phyloP scores from a whole-genome alignment of 805 yeast species.

The Metschnikowia aberdeeniae region DNA sequence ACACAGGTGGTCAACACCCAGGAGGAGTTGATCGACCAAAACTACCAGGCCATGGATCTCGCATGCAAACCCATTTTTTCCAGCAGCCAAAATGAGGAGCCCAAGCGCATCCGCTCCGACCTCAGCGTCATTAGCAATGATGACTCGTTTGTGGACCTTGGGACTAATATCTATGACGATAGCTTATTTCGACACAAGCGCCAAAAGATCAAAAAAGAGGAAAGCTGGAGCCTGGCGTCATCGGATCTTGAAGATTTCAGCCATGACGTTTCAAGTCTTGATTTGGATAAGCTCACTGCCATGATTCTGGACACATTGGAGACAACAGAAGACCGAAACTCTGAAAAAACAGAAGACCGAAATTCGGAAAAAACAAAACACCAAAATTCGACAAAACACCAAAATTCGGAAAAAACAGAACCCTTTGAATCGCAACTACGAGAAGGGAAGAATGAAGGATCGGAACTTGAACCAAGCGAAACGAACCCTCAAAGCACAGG shows the following conservation, averaged over 20 bases:
- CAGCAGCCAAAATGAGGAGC: conserved; percentile 17
- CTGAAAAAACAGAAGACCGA: too few species aligned
- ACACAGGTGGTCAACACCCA: conserved; percentile 34
- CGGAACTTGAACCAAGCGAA: too few species aligned
- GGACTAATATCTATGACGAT: conserved; percentile 22
- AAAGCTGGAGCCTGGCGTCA: conserved; percentile 9
- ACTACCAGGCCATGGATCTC: conserved; percentile 10
- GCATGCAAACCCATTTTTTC: conserved; percentile 16
- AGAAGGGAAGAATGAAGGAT: too few species aligned
- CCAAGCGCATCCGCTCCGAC: conserved; percentile 5
- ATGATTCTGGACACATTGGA: neutral
- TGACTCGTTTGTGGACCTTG: conserved; percentile 17
- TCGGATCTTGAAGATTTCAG: conserved; percentile 24
- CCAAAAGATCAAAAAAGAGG: conserved; percentile 1
- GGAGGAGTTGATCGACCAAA: conserved; percentile 17
- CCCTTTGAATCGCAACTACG: too few species aligned
- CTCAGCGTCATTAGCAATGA: conserved; percentile 6
- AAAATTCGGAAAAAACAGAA: too few species aligned
- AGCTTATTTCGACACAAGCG: conserved; percentile 24
- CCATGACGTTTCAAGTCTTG: conserved; percentile 10
- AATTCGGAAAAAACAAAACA: too few species aligned
- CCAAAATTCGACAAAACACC: too few species aligned
- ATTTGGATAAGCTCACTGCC: conserved; percentile 6
- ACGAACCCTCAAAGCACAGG: too few species aligned
- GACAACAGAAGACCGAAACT: too few species aligned